Conservation (phyloP, 352 stramenopile species). For the Pythium rhizo-oryzae region DNA sequence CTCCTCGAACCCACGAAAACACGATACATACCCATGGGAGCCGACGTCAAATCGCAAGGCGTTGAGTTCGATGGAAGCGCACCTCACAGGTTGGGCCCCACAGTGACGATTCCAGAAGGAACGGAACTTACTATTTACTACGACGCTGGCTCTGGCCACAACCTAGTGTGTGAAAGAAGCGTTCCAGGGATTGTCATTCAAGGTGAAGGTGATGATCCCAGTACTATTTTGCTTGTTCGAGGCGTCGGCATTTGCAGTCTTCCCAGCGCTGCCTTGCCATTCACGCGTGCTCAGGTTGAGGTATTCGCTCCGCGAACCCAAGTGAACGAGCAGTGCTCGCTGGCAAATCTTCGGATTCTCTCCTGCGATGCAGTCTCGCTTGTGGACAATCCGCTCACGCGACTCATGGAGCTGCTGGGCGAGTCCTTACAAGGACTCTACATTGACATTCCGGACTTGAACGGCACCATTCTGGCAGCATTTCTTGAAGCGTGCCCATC, state of each 20-base stretch:
- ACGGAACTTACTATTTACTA: not conserved
- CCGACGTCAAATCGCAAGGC: not conserved
- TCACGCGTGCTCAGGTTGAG: not conserved
- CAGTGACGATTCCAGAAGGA: not conserved
- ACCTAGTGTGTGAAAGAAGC: not conserved
- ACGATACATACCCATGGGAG: not conserved
- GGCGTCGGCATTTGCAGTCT: not conserved
- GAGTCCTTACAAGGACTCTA: too few relatives aligned
- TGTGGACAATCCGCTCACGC: too few relatives aligned
- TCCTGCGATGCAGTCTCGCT: too few relatives aligned
- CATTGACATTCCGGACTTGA: too few relatives aligned
- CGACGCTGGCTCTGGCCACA: not conserved
- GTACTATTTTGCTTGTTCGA: not conserved
- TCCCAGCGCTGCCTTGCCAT: not conserved
- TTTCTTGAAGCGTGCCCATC: too few relatives aligned
- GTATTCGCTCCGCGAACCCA: too few relatives aligned
- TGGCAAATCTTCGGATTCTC: too few relatives aligned
- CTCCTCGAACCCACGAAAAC: not conserved
- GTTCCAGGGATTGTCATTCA: not conserved
- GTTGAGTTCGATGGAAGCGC: not conserved
- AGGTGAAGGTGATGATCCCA: not conserved
- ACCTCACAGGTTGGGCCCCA: not conserved
- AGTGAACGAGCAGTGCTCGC: too few relatives aligned
- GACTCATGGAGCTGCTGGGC: too few relatives aligned
- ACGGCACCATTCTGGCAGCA: too few relatives aligned